phyloP scores from a whole-genome alignment of 768 basidiomycete species.

The Rickenella mellea region DNA sequence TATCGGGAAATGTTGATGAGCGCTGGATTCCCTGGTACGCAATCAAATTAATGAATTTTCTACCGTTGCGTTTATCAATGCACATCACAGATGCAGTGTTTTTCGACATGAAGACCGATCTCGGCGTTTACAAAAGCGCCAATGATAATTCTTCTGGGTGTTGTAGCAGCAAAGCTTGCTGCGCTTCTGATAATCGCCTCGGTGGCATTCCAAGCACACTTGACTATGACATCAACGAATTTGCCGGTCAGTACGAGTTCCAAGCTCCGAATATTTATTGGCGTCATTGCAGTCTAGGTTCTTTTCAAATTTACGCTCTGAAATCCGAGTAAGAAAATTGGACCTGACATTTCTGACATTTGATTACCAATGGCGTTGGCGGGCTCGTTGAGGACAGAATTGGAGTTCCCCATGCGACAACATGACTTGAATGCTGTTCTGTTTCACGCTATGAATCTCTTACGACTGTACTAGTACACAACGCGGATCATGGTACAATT shows the following conservation, averaged over 20 bases:
- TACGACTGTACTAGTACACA: no score
- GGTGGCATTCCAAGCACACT: constrained; percentile 1
- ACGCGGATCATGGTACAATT: no score
- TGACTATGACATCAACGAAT: constrained; percentile 30
- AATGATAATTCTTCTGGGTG: neutral
- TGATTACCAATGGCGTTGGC: no score
- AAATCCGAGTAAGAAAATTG: constrained; percentile 19
- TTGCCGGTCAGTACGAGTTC: constrained; percentile 27
- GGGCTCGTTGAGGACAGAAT: no score
- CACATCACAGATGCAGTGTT: constrained; percentile 27
- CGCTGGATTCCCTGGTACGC: constrained; percentile 34
- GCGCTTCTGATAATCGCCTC: constrained; percentile 1
- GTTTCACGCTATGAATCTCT: no score
- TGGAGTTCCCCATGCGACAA: no score
- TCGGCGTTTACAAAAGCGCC: constrained; percentile 23
- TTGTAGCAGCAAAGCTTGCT: constrained; percentile 2
- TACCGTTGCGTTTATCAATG: neutral
- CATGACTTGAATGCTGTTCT: no score
- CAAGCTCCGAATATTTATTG: neutral
- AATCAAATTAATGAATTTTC: neutral
- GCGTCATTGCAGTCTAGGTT: constrained; percentile 19
- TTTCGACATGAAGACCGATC: constrained; percentile 29
- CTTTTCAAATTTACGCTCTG: constrained; percentile 37
- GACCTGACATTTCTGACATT: no score
- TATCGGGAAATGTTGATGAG: constrained; percentile 27